Base-by-base conservation (phyloP, 2,329 filamentous ascomycete genomes). In the Penicillium glabrum region DNA sequence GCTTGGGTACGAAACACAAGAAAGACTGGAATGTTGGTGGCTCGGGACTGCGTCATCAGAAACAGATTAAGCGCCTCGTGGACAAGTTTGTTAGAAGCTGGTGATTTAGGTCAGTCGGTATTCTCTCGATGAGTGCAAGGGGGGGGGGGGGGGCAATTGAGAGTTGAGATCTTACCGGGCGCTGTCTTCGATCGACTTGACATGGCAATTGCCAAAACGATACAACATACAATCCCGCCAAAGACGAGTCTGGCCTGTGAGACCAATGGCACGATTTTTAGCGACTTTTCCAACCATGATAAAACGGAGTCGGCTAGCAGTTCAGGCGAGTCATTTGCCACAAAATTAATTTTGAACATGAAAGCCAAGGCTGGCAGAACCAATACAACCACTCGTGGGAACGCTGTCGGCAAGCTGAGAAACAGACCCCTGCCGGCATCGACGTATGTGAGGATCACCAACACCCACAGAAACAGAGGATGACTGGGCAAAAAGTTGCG, bases 271-370 rank as follows among this genome's bases (percentile, higher is more conserved):
- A 74, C 59, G n/a, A 66, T 62, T 59, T 69, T 66, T 5, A 80
- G 71, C 21, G 73, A 73, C 13, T 64, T 71, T 9, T 77, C 73
- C 21, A 79, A 54, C 3, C 58, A 57, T 3, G 77, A 68, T 16
- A 76, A 72, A 24, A 69, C 62, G 19, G 72, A 68, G 27, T 65
- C 59, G 14, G 66, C 62, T 23, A 93, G 79, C 9, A 96, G 80
- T 72, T 98, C 95, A 0, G 93, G 93, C 0, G 93, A 90, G 72
- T 98, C 95, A 53, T 91, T 87, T 46, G 86, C 84, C 0, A 92
- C 95, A 70, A 97, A 98, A 1, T 88, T 88, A 24, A 97, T 77
- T 75, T 99, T 99, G 81, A 98, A 99, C 4, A 87, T 81, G 23
- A 95, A 82, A 0, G 90, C 89, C 16, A 82, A 78, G 10, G 79